Percentiles rank a stretch among this genome's conserved stretches.
These are phyloP conservation scores for Parmelia sp. DNA, from an alignment of 495 filamentous ascomycete genomes.

Conservation along the genomic window DNA sequence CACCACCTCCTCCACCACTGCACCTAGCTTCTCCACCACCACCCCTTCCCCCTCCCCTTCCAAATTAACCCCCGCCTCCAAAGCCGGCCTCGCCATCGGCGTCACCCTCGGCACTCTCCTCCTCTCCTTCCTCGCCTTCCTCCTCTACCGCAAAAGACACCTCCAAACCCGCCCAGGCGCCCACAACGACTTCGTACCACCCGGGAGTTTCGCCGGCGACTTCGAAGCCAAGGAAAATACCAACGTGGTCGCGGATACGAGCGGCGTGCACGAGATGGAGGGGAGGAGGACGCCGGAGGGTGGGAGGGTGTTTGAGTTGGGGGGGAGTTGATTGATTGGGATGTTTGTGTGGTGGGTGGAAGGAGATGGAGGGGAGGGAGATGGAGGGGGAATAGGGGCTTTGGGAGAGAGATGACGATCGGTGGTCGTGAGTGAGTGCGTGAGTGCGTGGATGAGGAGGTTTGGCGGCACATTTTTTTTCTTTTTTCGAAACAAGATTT, in stretches of 20 bases:
- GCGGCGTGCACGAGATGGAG: background rate
- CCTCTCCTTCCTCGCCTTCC: background rate
- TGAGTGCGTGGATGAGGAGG: no score
- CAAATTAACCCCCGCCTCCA: background rate
- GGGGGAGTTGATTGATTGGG: no score
- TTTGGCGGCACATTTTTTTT: no score
- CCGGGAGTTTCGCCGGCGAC: background rate
- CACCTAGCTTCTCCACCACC: background rate
- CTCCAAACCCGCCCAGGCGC: background rate
- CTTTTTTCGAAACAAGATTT: no score
- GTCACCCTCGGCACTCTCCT: background rate
- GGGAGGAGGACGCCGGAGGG: background rate
- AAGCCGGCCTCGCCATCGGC: slow-evolving; percentile 1
- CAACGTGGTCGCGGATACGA: background rate
- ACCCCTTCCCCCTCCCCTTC: background rate
- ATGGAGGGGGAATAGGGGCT: no score
- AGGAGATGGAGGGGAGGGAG: no score
- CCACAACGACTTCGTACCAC: background rate
- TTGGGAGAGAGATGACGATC: no score
- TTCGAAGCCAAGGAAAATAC: background rate
- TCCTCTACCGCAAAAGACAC: background rate
- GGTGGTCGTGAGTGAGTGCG: no score
- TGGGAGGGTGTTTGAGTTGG: background rate
- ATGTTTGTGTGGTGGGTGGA: no score
- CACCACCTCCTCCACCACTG: background rate